These are phyloP conservation scores for Yamadazyma atmosphaerica DNA, from an alignment of 1,139 yeast genomes.

Conservation along the genomic window DNA sequence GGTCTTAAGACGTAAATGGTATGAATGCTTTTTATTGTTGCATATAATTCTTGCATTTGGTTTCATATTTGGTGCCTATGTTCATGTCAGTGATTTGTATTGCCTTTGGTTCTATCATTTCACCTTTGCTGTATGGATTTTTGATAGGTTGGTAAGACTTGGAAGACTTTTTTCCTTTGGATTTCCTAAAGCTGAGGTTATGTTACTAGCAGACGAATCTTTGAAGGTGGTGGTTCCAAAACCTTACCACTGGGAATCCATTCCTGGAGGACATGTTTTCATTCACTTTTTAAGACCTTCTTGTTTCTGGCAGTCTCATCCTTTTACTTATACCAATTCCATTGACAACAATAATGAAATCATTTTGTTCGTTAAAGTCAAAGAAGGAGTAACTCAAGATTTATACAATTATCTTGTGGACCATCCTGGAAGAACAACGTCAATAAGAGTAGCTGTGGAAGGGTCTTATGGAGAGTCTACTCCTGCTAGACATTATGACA, in stretches of 20 bases:
- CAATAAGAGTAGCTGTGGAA: slow-evolving; percentile 40
- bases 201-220: slow-evolving; percentile 46
- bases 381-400: slow-evolving; percentile 38
- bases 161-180: slow-evolving; percentile 51
- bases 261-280: slow-evolving; percentile 63
- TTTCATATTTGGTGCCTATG: slow-evolving; percentile 60
- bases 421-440: slow-evolving; percentile 24
- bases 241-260: slow-evolving; percentile 38
- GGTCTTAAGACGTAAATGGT: slow-evolving; percentile 52
- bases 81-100: slow-evolving; percentile 53
- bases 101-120: slow-evolving; percentile 53
- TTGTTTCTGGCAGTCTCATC: slow-evolving; percentile 73
- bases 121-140: slow-evolving; percentile 60
- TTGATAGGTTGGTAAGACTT: slow-evolving; percentile 57
- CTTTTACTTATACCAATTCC: slow-evolving; percentile 51
- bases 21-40: slow-evolving; percentile 61
- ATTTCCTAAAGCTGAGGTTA: slow-evolving; percentile 49
- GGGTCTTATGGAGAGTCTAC: slow-evolving; percentile 49
- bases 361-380: slow-evolving; percentile 37
- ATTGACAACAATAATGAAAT: slow-evolving; percentile 29
- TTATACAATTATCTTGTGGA: slow-evolving; percentile 27
- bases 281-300: slow-evolving; percentile 52
- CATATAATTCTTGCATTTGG: slow-evolving; percentile 60
- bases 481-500: slow-evolving; percentile 34
- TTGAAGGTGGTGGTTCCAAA: slow-evolving; percentile 41